These are phyloP conservation scores for Tylopilus sp. DNA, from an alignment of 1,284 basidiomycete species.

Conservation along the genomic window DNA sequence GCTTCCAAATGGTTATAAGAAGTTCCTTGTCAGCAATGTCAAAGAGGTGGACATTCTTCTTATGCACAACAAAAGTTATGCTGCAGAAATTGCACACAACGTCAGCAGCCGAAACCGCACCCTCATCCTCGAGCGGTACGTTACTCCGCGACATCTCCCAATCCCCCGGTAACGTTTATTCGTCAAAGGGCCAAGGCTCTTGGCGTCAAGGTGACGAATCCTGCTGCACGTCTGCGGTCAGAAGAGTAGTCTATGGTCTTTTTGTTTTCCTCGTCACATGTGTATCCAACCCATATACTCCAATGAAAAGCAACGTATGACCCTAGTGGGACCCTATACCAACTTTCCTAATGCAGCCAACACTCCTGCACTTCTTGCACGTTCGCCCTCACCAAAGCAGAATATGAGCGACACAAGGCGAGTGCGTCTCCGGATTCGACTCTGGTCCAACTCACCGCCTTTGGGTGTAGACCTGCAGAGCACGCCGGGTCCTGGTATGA, in stretches of 20 bases:
- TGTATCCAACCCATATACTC: slow-evolving; percentile 41
- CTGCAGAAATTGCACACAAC: slow-evolving; percentile 96
- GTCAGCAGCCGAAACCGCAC: slow-evolving; percentile 97
- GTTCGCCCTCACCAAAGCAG: slow-evolving; percentile 3
- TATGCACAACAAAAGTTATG: slow-evolving; percentile 98
- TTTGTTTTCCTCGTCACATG: slow-evolving; percentile 35
- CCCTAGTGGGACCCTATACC: not conserved
- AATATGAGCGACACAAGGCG: slow-evolving; percentile 29
- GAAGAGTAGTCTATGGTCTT: slow-evolving; percentile 61
- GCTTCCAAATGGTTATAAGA: slow-evolving; percentile 92
- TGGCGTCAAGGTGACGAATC: slow-evolving; percentile 93
- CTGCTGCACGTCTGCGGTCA: slow-evolving; percentile 91
- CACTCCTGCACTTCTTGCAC: slow-evolving; percentile 19
- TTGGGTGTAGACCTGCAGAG: slow-evolving; percentile 53
- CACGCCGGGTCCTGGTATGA: slow-evolving; percentile 95
- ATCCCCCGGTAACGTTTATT: slow-evolving; percentile 1
- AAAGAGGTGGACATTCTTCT: slow-evolving; percentile 90
- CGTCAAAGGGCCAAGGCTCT: slow-evolving; percentile 79
- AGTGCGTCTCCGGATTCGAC: slow-evolving; percentile 3
- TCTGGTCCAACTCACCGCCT: not conserved
- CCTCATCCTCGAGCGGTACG: slow-evolving; percentile 84
- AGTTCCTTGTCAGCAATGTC: slow-evolving; percentile 90
- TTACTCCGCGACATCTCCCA: not conserved
- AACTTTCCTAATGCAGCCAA: slow-evolving; percentile 26
- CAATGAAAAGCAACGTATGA: slow-evolving; percentile 22